Evolutionary conservation across 2,329 filamentous ascomycete species (phyloP), one percentile per base, ranked within the genome.

Genomic region (Fusarium irregulare): DNA sequence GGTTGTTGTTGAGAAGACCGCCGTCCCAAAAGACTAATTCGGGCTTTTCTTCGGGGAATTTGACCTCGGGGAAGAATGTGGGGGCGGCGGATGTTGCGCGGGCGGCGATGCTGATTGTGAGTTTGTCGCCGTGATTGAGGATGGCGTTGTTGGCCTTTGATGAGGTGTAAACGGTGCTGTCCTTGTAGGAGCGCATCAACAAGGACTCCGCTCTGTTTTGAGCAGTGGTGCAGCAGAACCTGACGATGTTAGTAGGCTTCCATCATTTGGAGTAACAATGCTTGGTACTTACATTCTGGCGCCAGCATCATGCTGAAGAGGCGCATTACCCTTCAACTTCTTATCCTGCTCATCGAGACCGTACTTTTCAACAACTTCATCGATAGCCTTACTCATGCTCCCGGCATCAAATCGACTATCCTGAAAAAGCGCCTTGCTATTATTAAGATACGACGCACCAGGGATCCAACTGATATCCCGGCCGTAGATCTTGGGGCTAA

Each of bases 1-100:
- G 70, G 28, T 73, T 72, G 11, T 73, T 72, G 25, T 73, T 72
- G 0, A 72, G 55, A 3, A 72, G 70, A 1, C 70, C 70, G 1
- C 70, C 70, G 2, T 72, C 70, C 70, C 66, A 71, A 7, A 72
- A 72, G 0, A 50, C 47, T 3, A 73, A 14, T 6, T 69, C 53
- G 2, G 60, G 56, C 12, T 49, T 69, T 0, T 49, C 53, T 6
- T 68, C 56, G 0, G 56, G 66, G 4, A 72, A 72, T 2, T 18
- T 44, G 0, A 72, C 70, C 23, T 72, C 70, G 0, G 66, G 69
- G 12, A 72, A 72, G 21, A 65, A 72, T 0, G 70, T 72, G 1
- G 70, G 70, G 0, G 70, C 69, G 28, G 70, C 69, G 0, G 69
- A 72, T 5, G 69, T 70, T 4, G 70, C 70, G 5, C 69, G 66